Conservation (phyloP, 768 basidiomycete genomes). For the Peribolospora kevripleyi region DNA sequence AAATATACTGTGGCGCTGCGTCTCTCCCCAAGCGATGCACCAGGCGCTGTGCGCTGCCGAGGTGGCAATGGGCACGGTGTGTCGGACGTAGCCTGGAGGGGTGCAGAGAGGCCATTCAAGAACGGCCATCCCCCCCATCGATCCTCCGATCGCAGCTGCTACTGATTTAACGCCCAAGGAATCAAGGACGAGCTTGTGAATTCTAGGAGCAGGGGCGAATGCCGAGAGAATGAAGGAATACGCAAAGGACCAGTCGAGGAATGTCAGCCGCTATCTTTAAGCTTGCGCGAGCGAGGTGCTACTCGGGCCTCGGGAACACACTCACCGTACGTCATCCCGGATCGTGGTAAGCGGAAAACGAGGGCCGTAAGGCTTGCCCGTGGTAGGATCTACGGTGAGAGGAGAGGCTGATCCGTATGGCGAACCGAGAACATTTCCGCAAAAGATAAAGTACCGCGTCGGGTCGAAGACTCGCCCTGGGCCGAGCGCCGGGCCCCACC, state of each 20-base stretch:
- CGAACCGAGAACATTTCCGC: conserved; percentile 80
- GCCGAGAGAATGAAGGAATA: too few relatives aligned
- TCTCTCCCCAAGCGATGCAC: conserved; percentile 98
- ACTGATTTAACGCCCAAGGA: conserved; percentile 53
- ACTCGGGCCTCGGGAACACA: not conserved
- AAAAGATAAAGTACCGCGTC: conserved; percentile 76
- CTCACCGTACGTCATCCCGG: conserved; percentile 74
- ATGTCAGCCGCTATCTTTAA: too few relatives aligned
- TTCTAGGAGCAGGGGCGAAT: too few relatives aligned
- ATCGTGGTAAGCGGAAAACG: conserved; percentile 80
- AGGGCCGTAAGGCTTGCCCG: conserved; percentile 57
- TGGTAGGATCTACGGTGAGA: conserved; percentile 47
- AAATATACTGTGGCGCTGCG: conserved; percentile 89
- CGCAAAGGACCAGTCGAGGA: not conserved
- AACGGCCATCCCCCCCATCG: conserved; percentile 96
- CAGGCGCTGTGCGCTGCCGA: conserved; percentile 87
- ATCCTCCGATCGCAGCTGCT: conserved; percentile 81
- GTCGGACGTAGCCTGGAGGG: conserved; percentile 40
- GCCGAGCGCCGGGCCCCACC: conserved; percentile 96
- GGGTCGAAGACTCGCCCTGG: conserved; percentile 78
- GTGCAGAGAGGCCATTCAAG: conserved; percentile 86
- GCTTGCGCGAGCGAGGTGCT: too few relatives aligned
- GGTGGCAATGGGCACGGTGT: conserved; percentile 76
- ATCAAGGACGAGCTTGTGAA: conserved; percentile 70
- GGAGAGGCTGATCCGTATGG: conserved; percentile 88